phyloP scores from a whole-genome alignment of 257 asterid genomes.

The Thymus quinquecostatus region DNA sequence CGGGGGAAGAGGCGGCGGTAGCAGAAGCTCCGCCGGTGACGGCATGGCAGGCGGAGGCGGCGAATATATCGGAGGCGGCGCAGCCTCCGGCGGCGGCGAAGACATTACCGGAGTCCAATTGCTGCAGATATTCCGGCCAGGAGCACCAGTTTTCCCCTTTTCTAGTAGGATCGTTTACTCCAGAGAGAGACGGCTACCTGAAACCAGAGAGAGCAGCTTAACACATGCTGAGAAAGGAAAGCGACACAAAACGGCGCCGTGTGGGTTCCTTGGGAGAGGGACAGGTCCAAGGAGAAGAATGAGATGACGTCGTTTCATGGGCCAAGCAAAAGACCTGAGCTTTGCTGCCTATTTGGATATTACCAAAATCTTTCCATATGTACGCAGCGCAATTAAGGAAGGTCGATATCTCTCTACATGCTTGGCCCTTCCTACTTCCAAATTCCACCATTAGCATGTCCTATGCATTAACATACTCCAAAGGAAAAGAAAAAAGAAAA shows the following conservation, averaged over 20 bases:
- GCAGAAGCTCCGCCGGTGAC: constrained; percentile 35
- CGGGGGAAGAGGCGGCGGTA: constrained; percentile 42
- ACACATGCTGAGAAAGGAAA: constrained; percentile 31
- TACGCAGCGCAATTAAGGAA: constrained; percentile 18
- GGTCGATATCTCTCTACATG: constrained; percentile 13
- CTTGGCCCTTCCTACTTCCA: constrained; percentile 1
- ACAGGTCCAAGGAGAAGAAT: constrained; percentile 18
- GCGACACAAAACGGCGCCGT: constrained; percentile 41
- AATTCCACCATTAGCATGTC: background rate
- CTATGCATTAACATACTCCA: background rate
- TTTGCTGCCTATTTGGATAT: constrained; percentile 9
- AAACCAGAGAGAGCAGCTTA: constrained; percentile 15
- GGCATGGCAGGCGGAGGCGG: constrained; percentile 44
- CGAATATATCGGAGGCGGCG: constrained; percentile 33
- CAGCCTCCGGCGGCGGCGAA: constrained; percentile 41
- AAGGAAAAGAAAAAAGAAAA: too few species aligned
- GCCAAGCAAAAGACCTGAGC: background rate
- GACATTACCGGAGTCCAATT: constrained; percentile 40
- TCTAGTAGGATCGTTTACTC: background rate
- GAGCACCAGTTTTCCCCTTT: background rate
- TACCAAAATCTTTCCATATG: constrained; percentile 24
- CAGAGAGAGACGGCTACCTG: background rate
- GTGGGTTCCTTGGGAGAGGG: constrained; percentile 20
- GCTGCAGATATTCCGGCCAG: constrained; percentile 20
- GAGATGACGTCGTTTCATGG: constrained; percentile 40